Conservation (phyloP, 352 stramenopile genomes). For the Globisporangium recalcitrans region DNA sequence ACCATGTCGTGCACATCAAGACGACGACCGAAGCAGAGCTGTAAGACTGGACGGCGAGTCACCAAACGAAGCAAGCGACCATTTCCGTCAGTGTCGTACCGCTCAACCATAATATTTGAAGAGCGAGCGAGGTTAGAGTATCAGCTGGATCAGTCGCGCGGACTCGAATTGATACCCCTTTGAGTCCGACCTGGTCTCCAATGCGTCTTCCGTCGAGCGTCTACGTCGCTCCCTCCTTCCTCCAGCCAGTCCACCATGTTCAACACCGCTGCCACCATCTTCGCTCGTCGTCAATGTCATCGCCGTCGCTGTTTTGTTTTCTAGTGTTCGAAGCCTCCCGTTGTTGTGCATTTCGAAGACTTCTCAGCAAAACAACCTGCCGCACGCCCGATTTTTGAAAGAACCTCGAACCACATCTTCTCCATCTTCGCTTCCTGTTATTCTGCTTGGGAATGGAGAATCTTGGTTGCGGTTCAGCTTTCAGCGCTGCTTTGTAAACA, state of each 20-base stretch:
- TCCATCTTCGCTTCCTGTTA: background rate
- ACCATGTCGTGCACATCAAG: constrained; percentile 11
- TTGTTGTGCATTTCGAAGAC: background rate
- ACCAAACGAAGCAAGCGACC: background rate
- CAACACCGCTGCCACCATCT: background rate
- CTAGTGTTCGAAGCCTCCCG: background rate
- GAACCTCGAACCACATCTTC: background rate
- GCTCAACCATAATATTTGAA: background rate
- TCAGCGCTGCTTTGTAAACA: background rate
- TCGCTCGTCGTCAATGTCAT: background rate
- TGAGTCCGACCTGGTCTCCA: background rate
- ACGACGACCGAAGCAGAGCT: background rate
- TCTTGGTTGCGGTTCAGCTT: background rate
- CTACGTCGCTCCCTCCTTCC: background rate
- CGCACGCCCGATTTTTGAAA: background rate
- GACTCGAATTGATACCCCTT: background rate
- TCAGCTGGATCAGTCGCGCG: background rate
- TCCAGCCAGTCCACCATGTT: background rate
- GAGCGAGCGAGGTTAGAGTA: background rate
- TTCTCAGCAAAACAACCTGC: background rate
- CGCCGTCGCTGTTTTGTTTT: background rate
- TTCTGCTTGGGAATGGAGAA: background rate
- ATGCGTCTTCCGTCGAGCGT: background rate
- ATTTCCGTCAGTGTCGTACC: background rate
- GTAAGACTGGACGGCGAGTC: constrained; percentile 1